Percentiles rank a stretch among this genome's conserved stretches.
phyloP scores from a whole-genome alignment of 1,284 basidiomycete genomes.

The Moesziomyces globuligerus region DNA sequence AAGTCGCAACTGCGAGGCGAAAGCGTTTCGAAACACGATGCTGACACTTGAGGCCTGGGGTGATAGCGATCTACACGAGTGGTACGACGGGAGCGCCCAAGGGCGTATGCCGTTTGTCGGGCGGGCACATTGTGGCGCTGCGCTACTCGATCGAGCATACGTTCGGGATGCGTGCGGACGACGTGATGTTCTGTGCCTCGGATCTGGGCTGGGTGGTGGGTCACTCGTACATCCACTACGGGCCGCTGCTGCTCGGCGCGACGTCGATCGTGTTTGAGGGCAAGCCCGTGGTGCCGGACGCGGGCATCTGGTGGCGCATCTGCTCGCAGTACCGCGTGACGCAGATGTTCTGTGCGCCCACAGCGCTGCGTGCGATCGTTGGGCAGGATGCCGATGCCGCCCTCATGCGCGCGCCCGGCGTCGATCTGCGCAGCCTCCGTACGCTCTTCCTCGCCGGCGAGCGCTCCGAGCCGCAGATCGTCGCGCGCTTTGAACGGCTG shows the following conservation, averaged over 20 bases:
- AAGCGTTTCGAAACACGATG: no score
- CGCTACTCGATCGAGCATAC: slow-evolving; percentile 61
- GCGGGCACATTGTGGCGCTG: slow-evolving; percentile 57
- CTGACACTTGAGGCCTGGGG: slow-evolving; percentile 2
- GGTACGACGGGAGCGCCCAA: slow-evolving; percentile 63
- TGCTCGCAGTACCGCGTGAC: slow-evolving; percentile 49
- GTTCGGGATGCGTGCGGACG: slow-evolving; percentile 52
- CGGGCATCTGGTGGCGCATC: slow-evolving; percentile 62
- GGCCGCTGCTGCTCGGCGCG: slow-evolving; percentile 57
- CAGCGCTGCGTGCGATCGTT: slow-evolving; percentile 59
- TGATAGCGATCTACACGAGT: slow-evolving; percentile 49
- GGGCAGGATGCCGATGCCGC: slow-evolving; percentile 55
- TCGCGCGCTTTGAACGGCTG: slow-evolving; percentile 46
- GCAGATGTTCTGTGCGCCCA: slow-evolving; percentile 59
- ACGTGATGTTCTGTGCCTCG: slow-evolving; percentile 53
- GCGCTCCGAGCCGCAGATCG: slow-evolving; percentile 59
- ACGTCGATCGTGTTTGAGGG: slow-evolving; percentile 63
- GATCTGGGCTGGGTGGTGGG: slow-evolving; percentile 58
- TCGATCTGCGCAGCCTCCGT: slow-evolving; percentile 50
- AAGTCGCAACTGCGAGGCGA: no score
- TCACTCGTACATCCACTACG: slow-evolving; percentile 58
- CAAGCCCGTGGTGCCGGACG: slow-evolving; percentile 64
- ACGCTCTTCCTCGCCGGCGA: slow-evolving; percentile 65
- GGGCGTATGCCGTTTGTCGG: slow-evolving; percentile 56
- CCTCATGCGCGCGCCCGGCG: slow-evolving; percentile 52